These are phyloP conservation scores for Diaporthe vaccinii DNA, from an alignment of 2,329 filamentous ascomycete genomes.

Conservation along the genomic window DNA sequence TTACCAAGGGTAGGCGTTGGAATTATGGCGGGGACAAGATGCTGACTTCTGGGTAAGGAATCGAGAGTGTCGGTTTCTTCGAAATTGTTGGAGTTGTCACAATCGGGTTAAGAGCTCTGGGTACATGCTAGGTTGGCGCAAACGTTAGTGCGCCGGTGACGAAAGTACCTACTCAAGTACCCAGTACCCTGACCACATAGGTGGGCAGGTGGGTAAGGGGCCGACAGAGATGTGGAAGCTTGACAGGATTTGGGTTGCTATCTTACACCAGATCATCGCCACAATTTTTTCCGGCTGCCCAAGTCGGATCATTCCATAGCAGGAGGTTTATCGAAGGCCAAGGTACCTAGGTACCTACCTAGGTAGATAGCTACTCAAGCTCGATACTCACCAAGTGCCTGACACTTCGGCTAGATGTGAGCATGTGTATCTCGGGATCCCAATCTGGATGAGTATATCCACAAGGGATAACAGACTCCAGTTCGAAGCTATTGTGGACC, in stretches of 20 bases:
- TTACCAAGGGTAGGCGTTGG: not conserved
- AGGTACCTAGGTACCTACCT: too few relatives aligned
- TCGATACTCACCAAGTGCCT: not conserved
- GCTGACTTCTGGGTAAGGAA: not conserved
- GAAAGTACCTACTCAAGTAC: not conserved
- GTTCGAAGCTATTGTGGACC: constrained; percentile 12
- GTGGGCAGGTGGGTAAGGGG: constrained; percentile 15
- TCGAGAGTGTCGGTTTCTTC: not conserved
- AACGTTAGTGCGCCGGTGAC: not conserved
- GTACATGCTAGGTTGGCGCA: not conserved
- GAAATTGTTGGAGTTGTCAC: not conserved
- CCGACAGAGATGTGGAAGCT: not conserved
- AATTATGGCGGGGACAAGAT: not conserved
- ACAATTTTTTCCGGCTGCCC: not conserved
- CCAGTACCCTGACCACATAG: not conserved
- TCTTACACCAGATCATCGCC: not conserved
- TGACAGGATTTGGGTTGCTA: not conserved
- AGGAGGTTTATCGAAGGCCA: not conserved
- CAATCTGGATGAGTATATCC: not conserved
- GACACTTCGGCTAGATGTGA: too few relatives aligned
- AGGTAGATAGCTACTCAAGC: not conserved
- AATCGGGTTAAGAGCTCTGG: not conserved
- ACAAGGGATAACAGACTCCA: not conserved
- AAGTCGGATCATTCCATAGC: not conserved
- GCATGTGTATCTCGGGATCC: not conserved